phyloP scores from a whole-genome alignment of 2,329 filamentous ascomycete genomes.

The Apiospora koreana region DNA sequence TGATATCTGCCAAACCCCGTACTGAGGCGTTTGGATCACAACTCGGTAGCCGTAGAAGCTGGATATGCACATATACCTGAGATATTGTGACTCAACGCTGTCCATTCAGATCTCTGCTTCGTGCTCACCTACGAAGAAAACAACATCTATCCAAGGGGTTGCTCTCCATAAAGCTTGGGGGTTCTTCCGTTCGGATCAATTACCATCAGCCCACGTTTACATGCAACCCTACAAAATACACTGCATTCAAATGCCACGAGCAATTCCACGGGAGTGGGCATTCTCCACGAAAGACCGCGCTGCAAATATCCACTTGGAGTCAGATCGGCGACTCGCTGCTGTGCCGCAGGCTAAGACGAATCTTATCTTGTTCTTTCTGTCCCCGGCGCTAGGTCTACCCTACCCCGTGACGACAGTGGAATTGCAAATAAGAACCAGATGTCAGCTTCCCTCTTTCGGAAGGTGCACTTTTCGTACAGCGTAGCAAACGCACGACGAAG shows the following conservation, averaged over 20 bases:
- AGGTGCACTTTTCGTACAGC: neutral
- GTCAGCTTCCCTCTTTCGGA: neutral
- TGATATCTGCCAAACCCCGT: neutral
- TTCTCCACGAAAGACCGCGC: neutral
- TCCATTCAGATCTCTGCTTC: neutral
- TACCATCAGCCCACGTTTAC: neutral
- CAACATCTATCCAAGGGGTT: neutral
- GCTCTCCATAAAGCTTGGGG: neutral
- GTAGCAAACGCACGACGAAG: neutral
- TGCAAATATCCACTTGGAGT: neutral
- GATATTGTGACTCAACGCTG: neutral
- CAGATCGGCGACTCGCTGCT: neutral
- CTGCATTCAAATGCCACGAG: neutral
- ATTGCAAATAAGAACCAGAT: neutral
- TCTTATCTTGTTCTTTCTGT: neutral
- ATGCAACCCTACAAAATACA: neutral
- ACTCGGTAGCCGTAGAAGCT: neutral
- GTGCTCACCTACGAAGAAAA: neutral
- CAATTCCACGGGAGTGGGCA: neutral
- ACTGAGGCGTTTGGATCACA: no score
- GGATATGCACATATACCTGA: neutral
- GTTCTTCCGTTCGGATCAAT: neutral
- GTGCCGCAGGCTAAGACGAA: neutral
- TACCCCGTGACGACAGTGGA: neutral
- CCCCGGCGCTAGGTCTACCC: neutral